These are phyloP conservation scores for Combretum micranthum DNA, from an alignment of 345 rosid species.

Conservation along the genomic window DNA sequence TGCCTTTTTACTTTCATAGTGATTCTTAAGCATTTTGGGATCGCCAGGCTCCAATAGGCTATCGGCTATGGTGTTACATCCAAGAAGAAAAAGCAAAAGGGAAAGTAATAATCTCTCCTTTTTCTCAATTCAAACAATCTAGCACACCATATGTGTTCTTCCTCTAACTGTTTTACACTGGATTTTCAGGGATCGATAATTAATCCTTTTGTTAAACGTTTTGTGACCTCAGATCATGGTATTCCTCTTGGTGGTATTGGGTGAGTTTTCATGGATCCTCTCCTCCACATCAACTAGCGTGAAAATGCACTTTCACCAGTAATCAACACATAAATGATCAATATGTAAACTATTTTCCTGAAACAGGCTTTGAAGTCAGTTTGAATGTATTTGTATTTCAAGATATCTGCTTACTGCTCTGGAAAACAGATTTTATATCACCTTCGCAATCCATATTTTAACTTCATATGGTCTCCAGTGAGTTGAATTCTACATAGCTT, in stretches of 20 bases:
- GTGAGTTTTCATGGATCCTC: conserved; percentile 29
- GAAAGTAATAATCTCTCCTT: conserved; percentile 35
- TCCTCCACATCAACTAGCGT: neutral
- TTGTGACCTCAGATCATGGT: conserved; percentile 54
- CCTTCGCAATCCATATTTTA: neutral
- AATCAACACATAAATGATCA: no score
- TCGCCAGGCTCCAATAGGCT: conserved; percentile 79
- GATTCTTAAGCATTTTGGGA: conserved; percentile 4
- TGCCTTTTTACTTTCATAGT: neutral
- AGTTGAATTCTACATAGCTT: neutral
- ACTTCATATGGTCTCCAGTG: neutral
- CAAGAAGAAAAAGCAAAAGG: conserved; percentile 60
- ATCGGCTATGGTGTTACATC: conserved; percentile 49
- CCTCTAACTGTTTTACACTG: neutral
- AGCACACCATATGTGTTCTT: neutral
- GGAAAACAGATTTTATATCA: neutral
- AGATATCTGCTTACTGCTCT: no score
- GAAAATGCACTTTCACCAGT: conserved; percentile 1
- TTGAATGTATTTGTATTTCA: no score
- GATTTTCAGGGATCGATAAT: conserved; percentile 41
- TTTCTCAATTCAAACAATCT: neutral
- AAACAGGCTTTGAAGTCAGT: no score
- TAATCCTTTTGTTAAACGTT: conserved; percentile 59
- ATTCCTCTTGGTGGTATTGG: conserved; percentile 88
- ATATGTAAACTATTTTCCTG: no score